Percentiles rank a stretch among this genome's conserved stretches.
Conservation (phyloP, 2,329 filamentous ascomycete genomes). For the Fusarium buxicola region DNA sequence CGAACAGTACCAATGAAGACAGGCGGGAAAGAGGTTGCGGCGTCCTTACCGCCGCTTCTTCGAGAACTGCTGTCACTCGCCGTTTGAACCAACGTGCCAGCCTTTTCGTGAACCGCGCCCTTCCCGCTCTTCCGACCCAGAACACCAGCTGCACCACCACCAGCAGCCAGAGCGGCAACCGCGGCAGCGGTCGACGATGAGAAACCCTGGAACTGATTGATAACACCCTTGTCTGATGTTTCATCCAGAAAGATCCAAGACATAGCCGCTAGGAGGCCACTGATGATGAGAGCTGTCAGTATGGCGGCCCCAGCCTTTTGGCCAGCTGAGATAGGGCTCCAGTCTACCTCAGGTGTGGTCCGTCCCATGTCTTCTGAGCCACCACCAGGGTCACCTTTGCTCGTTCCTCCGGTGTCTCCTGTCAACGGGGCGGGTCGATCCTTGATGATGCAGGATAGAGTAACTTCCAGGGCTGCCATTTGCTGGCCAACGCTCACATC, state of each 20-base stretch:
- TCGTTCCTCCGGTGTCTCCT: constrained; percentile 68
- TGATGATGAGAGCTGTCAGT: constrained; percentile 67
- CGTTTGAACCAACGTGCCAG: constrained; percentile 9
- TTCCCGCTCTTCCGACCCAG: constrained; percentile 35
- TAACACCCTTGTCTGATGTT: constrained; percentile 48
- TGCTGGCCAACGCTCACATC: constrained; percentile 74
- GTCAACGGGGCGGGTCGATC: constrained; percentile 58
- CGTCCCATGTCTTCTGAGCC: constrained; percentile 61
- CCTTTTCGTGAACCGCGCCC: constrained; percentile 41
- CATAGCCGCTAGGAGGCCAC: constrained; percentile 65
- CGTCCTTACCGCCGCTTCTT: constrained; percentile 35
- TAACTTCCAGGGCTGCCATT: constrained; percentile 75
- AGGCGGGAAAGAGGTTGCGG: constrained; percentile 17
- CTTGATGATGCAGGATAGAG: constrained; percentile 70
- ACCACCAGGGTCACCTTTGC: constrained; percentile 58
- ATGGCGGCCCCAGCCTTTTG: constrained; percentile 78
- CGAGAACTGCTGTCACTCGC: constrained; percentile 38
- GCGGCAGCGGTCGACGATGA: constrained; percentile 32
- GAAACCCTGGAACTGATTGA: constrained; percentile 50
- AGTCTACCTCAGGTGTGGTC: constrained; percentile 45
- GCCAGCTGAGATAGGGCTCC: constrained; percentile 58
- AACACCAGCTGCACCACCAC: constrained; percentile 38
- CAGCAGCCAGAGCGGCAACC: constrained; percentile 38
- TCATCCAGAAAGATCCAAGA: constrained; percentile 64
- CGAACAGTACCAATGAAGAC: constrained; percentile 37